A percentile compares a stretch with the other conserved stretches of the same genome.
Evolutionary conservation across 495 filamentous ascomycete genomes (phyloP).

Genomic region (Xylaria venustula): DNA sequence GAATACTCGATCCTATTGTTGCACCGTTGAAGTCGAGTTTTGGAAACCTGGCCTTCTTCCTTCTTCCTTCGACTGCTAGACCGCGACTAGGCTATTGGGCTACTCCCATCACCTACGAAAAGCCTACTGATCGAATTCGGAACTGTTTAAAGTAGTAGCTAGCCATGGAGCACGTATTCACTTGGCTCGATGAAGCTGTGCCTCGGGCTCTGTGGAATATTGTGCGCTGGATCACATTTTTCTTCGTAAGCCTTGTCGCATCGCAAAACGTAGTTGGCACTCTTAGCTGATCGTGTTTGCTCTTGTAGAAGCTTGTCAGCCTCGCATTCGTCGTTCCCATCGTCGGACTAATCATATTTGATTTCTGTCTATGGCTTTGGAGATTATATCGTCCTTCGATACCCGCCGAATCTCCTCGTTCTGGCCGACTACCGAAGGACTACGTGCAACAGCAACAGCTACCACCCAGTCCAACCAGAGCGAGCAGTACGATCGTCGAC

Average conservation of each 20-base stretch:
- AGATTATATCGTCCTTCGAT: slow-evolving; percentile 28
- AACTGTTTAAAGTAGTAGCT: not conserved
- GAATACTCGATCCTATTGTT: too few relatives aligned
- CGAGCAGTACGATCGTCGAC: slow-evolving; percentile 17
- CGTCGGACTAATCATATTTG: slow-evolving; percentile 35
- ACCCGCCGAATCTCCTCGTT: slow-evolving; percentile 14
- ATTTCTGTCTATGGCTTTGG: slow-evolving; percentile 46
- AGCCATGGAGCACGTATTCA: slow-evolving; percentile 1
- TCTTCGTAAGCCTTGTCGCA: slow-evolving; percentile 20
- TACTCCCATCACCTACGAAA: too few relatives aligned
- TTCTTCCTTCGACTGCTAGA: too few relatives aligned
- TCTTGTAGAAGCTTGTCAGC: slow-evolving; percentile 27
- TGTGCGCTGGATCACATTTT: slow-evolving; percentile 30
- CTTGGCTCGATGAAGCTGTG: slow-evolving; percentile 4
- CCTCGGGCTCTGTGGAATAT: slow-evolving; percentile 23
- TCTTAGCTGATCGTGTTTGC: not conserved
- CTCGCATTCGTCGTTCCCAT: slow-evolving; percentile 29
- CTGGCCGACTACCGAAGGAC: slow-evolving; percentile 16
- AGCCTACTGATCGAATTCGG: too few relatives aligned
- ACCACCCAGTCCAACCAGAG: slow-evolving; percentile 1
- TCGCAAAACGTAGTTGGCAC: not conserved
- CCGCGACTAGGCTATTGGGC: too few relatives aligned
- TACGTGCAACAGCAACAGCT: not conserved
- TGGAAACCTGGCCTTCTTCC: too few relatives aligned
- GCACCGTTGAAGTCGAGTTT: too few relatives aligned